A percentile compares a stretch with the other conserved stretches of the same genome.
Conservation (phyloP, 495 filamentous ascomycete genomes). For the Tuber indicum region DNA sequence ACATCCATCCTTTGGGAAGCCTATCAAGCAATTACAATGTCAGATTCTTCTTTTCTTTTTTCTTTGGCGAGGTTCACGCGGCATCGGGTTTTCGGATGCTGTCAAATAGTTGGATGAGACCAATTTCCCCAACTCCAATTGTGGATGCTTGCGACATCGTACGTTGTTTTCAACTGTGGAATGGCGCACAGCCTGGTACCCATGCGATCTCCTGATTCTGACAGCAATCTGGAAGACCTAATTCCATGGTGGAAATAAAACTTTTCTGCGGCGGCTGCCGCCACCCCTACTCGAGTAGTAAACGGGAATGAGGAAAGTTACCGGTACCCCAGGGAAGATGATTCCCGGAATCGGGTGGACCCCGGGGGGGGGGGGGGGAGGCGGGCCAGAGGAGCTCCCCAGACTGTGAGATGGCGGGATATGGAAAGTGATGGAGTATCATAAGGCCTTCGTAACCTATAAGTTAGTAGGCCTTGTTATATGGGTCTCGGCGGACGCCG, state of each 20-base stretch:
- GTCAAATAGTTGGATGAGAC: background rate
- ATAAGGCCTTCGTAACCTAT: too few relatives aligned
- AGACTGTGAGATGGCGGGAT: background rate
- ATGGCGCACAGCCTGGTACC: background rate
- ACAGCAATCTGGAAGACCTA: background rate
- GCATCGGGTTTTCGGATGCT: background rate
- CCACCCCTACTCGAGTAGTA: background rate
- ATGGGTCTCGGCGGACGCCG: background rate
- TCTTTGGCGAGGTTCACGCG: background rate
- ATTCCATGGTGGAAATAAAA: background rate
- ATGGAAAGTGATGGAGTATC: background rate
- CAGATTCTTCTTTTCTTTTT: background rate
- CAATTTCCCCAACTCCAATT: background rate
- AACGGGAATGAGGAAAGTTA: background rate
- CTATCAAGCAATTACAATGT: background rate
- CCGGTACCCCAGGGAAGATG: background rate
- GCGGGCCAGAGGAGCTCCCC: background rate
- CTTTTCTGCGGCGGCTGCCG: background rate
- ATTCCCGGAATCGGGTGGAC: background rate
- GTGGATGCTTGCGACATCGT: background rate
- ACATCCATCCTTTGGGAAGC: background rate
- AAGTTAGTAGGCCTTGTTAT: background rate
- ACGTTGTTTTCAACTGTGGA: too few relatives aligned
- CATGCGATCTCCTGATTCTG: background rate
- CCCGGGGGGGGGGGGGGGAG: too few relatives aligned